Evolutionary conservation across 2,329 filamentous ascomycete genomes (phyloP).

Genomic region (Incumbomyces delicatus): DNA sequence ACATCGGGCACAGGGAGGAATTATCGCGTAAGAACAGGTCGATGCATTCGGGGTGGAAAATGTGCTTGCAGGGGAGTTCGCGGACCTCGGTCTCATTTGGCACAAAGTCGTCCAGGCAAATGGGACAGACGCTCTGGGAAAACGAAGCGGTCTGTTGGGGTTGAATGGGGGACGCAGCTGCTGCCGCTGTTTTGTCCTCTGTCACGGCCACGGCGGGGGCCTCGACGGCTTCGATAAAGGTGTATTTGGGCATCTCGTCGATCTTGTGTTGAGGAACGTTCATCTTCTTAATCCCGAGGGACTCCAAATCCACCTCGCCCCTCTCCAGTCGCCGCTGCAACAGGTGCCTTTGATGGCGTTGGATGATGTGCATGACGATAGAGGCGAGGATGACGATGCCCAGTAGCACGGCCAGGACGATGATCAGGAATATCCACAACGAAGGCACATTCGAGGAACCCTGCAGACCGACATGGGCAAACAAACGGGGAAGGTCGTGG

Average conservation of each 20-base stretch:
- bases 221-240: constrained; percentile 43
- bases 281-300: constrained; percentile 71
- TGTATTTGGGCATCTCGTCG: constrained; percentile 66
- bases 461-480: constrained; percentile 22
- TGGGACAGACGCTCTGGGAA: constrained; percentile 75
- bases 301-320: constrained; percentile 79
- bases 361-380: constrained; percentile 64
- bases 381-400: constrained; percentile 58
- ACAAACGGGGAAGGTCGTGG: constrained; percentile 42
- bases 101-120: constrained; percentile 75
- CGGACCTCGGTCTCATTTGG: constrained; percentile 62
- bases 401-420: constrained; percentile 62
- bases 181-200: constrained; percentile 4
- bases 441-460: constrained; percentile 54
- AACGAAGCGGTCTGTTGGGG: constrained; percentile 31
- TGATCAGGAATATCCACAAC: constrained; percentile 68
- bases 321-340: constrained; percentile 61
- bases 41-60: constrained; percentile 88
- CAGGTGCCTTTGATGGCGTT: constrained; percentile 57
- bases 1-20: constrained; percentile 82
- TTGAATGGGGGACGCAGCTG: constrained; percentile 7
- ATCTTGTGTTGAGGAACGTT: constrained; percentile 65
- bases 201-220: neutral
- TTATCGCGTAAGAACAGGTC: constrained; percentile 69
- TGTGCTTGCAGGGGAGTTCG: constrained; percentile 80